Evolutionary conservation across 768 basidiomycete genomes (phyloP).

Genomic region (Termitomyces sp.): DNA sequence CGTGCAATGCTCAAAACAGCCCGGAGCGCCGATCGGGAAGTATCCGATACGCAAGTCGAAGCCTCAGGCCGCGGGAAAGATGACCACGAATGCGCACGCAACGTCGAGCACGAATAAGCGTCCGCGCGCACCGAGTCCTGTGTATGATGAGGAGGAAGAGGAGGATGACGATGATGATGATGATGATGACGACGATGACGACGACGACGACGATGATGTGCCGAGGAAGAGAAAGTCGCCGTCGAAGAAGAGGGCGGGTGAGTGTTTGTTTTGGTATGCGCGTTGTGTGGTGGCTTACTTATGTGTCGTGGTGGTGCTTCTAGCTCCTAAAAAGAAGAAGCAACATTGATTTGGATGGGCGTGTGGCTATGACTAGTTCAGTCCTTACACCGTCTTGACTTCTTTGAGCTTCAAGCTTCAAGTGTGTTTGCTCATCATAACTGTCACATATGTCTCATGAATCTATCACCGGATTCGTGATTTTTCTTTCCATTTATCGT

Average conservation of each 20-base stretch:
- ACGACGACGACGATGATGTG: constrained; percentile 9
- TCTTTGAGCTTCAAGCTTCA: no score
- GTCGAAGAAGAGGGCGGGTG: constrained; percentile 30
- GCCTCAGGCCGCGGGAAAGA: constrained; percentile 12
- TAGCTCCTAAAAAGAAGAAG: constrained; percentile 20
- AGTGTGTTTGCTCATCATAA: not conserved
- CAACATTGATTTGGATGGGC: constrained; percentile 3
- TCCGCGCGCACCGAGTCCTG: constrained; percentile 12
- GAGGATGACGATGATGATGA: constrained; percentile 9
- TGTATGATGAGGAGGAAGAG: constrained; percentile 19
- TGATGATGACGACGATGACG: constrained; percentile 10
- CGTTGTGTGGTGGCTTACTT: not conserved
- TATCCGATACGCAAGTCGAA: constrained; percentile 24
- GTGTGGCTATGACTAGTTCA: no score
- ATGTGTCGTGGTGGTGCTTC: not conserved
- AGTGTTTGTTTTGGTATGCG: constrained; percentile 7
- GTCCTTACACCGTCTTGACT: no score
- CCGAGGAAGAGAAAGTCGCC: constrained; percentile 38
- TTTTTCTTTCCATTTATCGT: not conserved
- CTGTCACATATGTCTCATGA: no score
- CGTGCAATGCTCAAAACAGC: constrained; percentile 60
- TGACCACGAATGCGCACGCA: not conserved
- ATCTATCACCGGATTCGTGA: not conserved
- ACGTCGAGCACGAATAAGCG: constrained; percentile 17
- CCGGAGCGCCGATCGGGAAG: constrained; percentile 49